A percentile compares a stretch with the other conserved stretches of the same genome.
Evolutionary conservation across 768 basidiomycete species (phyloP).

Genomic region (Mycena haematopus): DNA sequence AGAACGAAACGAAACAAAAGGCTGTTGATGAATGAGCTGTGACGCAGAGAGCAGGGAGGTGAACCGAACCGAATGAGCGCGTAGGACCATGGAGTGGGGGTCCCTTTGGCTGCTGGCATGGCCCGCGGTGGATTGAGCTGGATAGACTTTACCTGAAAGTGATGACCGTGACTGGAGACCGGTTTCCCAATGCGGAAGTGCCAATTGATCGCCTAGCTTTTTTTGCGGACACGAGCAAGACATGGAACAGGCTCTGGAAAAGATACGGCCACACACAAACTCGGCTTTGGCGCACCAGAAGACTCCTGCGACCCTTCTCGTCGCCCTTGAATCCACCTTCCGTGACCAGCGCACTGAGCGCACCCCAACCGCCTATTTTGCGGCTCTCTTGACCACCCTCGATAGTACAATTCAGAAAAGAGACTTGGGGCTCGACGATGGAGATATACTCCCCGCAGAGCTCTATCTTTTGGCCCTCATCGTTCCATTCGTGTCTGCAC

Average conservation of each 20-base stretch:
- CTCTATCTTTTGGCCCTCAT: slow-evolving; percentile 85
- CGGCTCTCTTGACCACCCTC: slow-evolving; percentile 85
- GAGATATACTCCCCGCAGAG: slow-evolving; percentile 81
- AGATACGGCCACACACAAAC: slow-evolving; percentile 85
- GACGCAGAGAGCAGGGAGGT: not conserved
- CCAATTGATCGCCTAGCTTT: slow-evolving; percentile 11
- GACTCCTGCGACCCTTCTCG: slow-evolving; percentile 83
- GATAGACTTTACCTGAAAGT: no score
- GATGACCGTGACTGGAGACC: no score
- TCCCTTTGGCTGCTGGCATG: slow-evolving; percentile 33
- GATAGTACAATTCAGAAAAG: slow-evolving; percentile 76
- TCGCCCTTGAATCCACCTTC: slow-evolving; percentile 84
- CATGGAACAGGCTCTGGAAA: slow-evolving; percentile 76
- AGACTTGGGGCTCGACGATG: slow-evolving; percentile 58
- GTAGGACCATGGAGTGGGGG: slow-evolving; percentile 65
- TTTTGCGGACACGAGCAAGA: not conserved
- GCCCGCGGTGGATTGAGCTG: no score
- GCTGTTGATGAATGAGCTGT: slow-evolving; percentile 2
- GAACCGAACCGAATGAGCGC: slow-evolving; percentile 22
- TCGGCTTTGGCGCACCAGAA: slow-evolving; percentile 89
- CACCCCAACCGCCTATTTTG: slow-evolving; percentile 92
- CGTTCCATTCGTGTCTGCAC: slow-evolving; percentile 75
- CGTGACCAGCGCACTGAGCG: slow-evolving; percentile 70
- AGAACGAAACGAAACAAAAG: slow-evolving; percentile 81
- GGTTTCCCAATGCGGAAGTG: not conserved